A percentile compares a stretch with the other conserved stretches of the same genome.
Conservation (phyloP, 1,284 basidiomycete genomes). For the Mycena citricolor region DNA sequence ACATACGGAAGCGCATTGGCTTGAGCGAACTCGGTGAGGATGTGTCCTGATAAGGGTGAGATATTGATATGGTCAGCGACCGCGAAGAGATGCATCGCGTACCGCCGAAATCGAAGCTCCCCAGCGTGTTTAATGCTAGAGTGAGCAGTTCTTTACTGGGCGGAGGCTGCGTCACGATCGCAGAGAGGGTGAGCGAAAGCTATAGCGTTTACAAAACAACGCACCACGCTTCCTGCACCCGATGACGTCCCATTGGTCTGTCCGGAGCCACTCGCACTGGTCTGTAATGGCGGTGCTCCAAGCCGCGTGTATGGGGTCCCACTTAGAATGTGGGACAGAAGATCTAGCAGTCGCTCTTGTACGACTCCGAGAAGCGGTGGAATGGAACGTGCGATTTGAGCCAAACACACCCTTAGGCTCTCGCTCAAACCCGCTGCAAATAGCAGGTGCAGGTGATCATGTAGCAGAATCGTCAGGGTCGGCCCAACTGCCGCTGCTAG, state of each 20-base stretch:
- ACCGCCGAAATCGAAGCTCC: constrained; percentile 95
- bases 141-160: constrained; percentile 77
- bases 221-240: no score
- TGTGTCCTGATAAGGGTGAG: constrained; percentile 60
- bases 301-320: constrained; percentile 84
- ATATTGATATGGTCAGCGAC: not conserved
- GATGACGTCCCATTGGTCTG: not conserved
- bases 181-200: no score
- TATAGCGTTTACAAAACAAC: not conserved
- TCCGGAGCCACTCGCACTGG: not conserved
- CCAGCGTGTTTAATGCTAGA: constrained; percentile 88
- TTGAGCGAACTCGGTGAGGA: constrained; percentile 95
- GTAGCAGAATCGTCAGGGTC: constrained; percentile 91
- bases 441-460: constrained; percentile 97
- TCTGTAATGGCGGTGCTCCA: constrained; percentile 60
- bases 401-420: constrained; percentile 82
- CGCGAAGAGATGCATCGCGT: constrained; percentile 24
- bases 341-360: constrained; percentile 90
- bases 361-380: constrained; percentile 91
- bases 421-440: constrained; percentile 82
- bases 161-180: no score
- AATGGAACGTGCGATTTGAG: constrained; percentile 85
- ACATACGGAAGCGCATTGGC: constrained; percentile 93
- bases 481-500: constrained; percentile 94
- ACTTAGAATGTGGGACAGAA: constrained; percentile 76